phyloP scores from a whole-genome alignment of 306 rosid species.

The Lathyrus tuberosus region DNA sequence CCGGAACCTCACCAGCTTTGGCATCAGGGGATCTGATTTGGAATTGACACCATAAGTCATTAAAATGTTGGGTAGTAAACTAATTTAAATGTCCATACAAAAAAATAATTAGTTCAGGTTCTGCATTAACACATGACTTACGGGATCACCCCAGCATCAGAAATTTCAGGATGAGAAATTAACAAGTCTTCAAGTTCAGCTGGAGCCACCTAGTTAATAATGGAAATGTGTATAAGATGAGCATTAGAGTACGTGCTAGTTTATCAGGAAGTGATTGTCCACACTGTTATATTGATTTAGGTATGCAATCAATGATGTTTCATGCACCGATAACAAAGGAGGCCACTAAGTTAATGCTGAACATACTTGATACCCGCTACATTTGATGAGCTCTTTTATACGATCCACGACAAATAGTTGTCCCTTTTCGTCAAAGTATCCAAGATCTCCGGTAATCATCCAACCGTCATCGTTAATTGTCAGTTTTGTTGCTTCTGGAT shows the following conservation, averaged over 20 bases:
- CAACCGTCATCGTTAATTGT: slow-evolving; percentile 53
- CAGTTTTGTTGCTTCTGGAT: slow-evolving; percentile 46
- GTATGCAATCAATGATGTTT: too few species aligned
- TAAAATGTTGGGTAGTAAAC: background rate
- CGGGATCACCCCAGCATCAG: slow-evolving; percentile 58
- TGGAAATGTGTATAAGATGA: background rate
- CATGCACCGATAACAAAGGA: background rate
- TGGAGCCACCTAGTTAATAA: slow-evolving; percentile 48
- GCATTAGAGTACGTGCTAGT: background rate
- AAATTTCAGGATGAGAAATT: slow-evolving; percentile 48
- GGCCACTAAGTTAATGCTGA: background rate
- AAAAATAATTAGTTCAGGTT: background rate
- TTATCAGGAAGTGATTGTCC: background rate
- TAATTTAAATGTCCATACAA: background rate
- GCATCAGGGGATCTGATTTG: slow-evolving; percentile 49
- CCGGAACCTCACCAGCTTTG: slow-evolving; percentile 63
- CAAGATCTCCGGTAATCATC: slow-evolving; percentile 54
- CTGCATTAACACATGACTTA: slow-evolving; percentile 27
- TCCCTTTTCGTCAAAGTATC: slow-evolving; percentile 53
- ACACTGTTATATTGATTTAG: too few species aligned
- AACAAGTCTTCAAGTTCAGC: slow-evolving; percentile 61
- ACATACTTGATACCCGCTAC: slow-evolving; percentile 41
- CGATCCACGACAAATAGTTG: slow-evolving; percentile 52
- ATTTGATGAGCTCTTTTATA: slow-evolving; percentile 59
- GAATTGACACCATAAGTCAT: slow-evolving; percentile 14